These are phyloP conservation scores for Talaromyces sp. DNA, from an alignment of 2,329 filamentous ascomycete species.

Conservation along the genomic window DNA sequence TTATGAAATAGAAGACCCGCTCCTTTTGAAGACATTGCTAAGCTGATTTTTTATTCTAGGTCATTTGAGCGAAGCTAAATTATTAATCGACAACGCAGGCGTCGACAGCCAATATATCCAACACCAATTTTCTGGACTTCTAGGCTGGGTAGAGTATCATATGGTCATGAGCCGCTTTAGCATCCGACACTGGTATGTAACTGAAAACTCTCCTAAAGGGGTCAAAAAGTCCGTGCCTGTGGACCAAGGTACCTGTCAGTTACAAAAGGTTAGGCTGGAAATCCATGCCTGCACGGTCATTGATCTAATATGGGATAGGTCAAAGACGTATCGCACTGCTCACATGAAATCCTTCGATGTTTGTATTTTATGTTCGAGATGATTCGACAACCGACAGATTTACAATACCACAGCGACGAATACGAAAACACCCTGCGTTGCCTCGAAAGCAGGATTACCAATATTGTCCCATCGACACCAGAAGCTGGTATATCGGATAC, in stretches of 20 bases:
- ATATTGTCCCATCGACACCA: slow-evolving; percentile 14
- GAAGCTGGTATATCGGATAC: slow-evolving; percentile 12
- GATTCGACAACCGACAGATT: slow-evolving; percentile 13
- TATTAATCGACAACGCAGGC: slow-evolving; percentile 3
- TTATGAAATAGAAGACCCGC: not conserved
- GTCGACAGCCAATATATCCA: slow-evolving; percentile 8
- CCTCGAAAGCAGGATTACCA: slow-evolving; percentile 16
- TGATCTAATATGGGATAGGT: slow-evolving; percentile 11
- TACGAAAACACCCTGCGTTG: slow-evolving; percentile 17
- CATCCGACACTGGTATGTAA: slow-evolving; percentile 17
- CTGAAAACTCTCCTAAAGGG: slow-evolving; percentile 13
- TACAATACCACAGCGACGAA: slow-evolving; percentile 15
- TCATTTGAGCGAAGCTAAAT: slow-evolving; percentile 13
- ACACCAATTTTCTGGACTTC: slow-evolving; percentile 15
- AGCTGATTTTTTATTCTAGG: slow-evolving; percentile 2
- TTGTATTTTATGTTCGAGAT: slow-evolving; percentile 16
- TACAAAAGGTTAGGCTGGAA: slow-evolving; percentile 6
- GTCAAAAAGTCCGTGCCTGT: slow-evolving; percentile 15
- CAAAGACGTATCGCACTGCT: slow-evolving; percentile 16
- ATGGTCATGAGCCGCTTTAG: slow-evolving; percentile 17
- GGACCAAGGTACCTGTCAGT: slow-evolving; percentile 17
- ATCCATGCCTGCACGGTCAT: not conserved
- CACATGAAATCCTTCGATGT: slow-evolving; percentile 17
- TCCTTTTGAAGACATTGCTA: slow-evolving; percentile 12
- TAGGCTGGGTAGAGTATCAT: slow-evolving; percentile 19